Conservation (phyloP, 1,139 yeast species). For the Lodderomyces pseudojiufengensis region DNA sequence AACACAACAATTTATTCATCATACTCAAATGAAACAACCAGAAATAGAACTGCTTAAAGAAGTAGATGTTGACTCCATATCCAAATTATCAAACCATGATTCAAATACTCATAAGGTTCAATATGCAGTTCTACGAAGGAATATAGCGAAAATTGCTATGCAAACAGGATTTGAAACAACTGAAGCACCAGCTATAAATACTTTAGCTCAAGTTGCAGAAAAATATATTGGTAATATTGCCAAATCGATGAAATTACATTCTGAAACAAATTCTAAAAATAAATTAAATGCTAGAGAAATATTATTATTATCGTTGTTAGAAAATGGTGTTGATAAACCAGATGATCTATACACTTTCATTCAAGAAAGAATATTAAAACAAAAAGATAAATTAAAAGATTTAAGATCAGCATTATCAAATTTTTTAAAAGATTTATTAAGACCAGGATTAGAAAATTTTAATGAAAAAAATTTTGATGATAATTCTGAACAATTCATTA, state of each 20-base stretch:
- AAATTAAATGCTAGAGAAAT: conserved; percentile 43
- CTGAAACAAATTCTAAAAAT: conserved; percentile 60
- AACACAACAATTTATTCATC: conserved; percentile 73
- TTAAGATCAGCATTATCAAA: conserved; percentile 64
- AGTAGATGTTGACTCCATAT: conserved; percentile 72
- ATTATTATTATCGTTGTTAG: conserved; percentile 61
- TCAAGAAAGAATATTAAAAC: conserved; percentile 69
- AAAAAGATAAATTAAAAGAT: conserved; percentile 65
- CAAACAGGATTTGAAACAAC: conserved; percentile 89
- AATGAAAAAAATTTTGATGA: conserved; percentile 81
- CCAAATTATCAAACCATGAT: conserved; percentile 70
- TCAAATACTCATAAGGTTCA: conserved; percentile 55
- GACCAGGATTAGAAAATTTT: conserved; percentile 76
- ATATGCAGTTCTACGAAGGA: conserved; percentile 61
- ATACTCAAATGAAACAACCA: conserved; percentile 69
- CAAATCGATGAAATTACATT: conserved; percentile 63
- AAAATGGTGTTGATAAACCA: conserved; percentile 82
- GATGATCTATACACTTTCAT: conserved; percentile 73
- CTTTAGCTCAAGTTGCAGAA: conserved; percentile 81
- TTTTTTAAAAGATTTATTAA: conserved; percentile 72
- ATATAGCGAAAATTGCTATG: conserved; percentile 80
- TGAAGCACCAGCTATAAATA: conserved; percentile 72
- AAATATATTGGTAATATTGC: conserved; percentile 74
- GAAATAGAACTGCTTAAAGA: conserved; percentile 61
- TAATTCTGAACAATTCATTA: conserved; percentile 87